phyloP scores from a whole-genome alignment of 495 filamentous ascomycete genomes.

The Achaetomiella virescens region DNA sequence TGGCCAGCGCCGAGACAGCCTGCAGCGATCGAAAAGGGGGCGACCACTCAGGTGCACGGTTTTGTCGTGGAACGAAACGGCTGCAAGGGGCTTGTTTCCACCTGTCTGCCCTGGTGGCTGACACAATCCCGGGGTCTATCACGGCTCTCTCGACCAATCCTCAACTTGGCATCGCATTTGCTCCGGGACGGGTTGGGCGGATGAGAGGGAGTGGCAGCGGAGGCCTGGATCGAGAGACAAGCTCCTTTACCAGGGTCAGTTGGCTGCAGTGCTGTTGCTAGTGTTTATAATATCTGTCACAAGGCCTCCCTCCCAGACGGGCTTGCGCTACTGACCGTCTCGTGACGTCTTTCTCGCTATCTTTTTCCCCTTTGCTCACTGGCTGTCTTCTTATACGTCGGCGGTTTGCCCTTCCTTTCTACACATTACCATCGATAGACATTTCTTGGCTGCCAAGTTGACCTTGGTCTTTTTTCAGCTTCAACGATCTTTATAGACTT shows the following conservation, averaged over 20 bases:
- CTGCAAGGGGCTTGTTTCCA: background rate
- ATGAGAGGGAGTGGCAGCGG: background rate
- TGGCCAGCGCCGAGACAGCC: background rate
- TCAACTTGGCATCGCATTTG: slow-evolving; percentile 1
- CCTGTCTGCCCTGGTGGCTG: background rate
- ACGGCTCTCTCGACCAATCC: background rate
- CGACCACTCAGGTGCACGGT: background rate
- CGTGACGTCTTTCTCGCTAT: background rate
- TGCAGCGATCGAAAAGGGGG: background rate
- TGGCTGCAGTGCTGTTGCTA: background rate
- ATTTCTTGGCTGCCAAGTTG: background rate
- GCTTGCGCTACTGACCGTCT: background rate
- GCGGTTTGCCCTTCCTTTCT: background rate
- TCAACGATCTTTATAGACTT: background rate
- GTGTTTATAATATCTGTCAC: slow-evolving; percentile 3
- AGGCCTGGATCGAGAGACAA: background rate
- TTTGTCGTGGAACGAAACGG: background rate
- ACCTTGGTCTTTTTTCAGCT: no score
- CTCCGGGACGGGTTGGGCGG: background rate
- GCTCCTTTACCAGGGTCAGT: no score
- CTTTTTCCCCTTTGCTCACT: background rate
- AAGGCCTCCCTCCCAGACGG: background rate
- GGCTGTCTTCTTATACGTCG: background rate
- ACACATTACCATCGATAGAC: background rate
- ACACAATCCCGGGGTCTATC: background rate